These are phyloP conservation scores for Apiotrichum mycotoxinovorans DNA, from an alignment of 1,284 basidiomycete genomes.

Conservation along the genomic window DNA sequence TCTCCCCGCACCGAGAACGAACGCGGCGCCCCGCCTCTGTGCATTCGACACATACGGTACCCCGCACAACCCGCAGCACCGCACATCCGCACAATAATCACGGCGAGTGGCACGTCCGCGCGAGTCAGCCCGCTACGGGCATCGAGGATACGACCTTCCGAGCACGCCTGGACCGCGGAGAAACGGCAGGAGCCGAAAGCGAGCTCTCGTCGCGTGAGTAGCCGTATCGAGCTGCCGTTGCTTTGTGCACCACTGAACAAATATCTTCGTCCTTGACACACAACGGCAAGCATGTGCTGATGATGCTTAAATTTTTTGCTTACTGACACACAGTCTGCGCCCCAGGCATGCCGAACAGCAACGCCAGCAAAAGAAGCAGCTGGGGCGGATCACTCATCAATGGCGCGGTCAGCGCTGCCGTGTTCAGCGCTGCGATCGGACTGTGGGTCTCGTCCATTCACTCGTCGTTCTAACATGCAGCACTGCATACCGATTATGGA, in stretches of 20 bases:
- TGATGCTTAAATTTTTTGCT: too few species aligned
- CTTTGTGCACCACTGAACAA: too few species aligned
- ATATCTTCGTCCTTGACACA: too few species aligned
- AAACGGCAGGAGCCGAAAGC: not conserved
- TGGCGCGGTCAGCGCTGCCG: slow-evolving; percentile 28
- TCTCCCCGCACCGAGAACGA: not conserved
- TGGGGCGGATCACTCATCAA: slow-evolving; percentile 28
- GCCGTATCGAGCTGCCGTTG: not conserved
- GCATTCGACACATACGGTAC: not conserved
- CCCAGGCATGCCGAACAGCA: not conserved
- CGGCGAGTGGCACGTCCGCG: not conserved
- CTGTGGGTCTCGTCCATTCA: slow-evolving; percentile 23
- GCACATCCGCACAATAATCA: too few species aligned
- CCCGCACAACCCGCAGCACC: not conserved
- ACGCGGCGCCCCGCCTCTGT: not conserved
- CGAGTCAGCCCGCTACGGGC: not conserved
- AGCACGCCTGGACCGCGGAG: not conserved
- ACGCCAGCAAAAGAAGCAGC: not conserved
- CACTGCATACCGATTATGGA: slow-evolving; percentile 29
- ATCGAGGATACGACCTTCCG: not conserved
- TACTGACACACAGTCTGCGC: not conserved
- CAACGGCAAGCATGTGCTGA: too few species aligned
- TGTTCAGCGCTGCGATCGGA: slow-evolving; percentile 33
- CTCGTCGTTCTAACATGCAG: slow-evolving; percentile 1
- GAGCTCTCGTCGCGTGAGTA: slow-evolving; percentile 6